Evolutionary conservation across 1,139 yeast genomes (phyloP), one percentile per base, ranked within the genome.

Genomic region (Nakaseomyces delphensis): DNA sequence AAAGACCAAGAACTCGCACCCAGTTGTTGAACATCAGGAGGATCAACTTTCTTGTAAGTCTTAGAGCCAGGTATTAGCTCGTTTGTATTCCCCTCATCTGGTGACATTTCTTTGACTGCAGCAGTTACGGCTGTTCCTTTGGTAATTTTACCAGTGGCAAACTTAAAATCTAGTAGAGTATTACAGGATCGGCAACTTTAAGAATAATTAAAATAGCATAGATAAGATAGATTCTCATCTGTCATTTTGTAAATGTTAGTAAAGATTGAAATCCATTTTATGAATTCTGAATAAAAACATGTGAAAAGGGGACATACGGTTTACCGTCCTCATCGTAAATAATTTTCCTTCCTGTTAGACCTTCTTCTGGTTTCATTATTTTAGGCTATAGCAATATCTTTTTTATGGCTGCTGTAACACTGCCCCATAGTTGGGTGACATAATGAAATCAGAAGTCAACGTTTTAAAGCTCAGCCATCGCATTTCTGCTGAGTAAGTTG

Each of bases 1-100:
- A 91, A 71, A 1, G 95, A 86, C 99, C 99, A 91, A 3, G 96
- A 79, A 0, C 95, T 76, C 43, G 79, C 70, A 0, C 99, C 99
- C 6, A 91, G 65, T 47, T 73, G 71, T 42, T 74, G 82, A 9
- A 83, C 93, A 64, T 87, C 97, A 0, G 97, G 91, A 0, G 98
- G 98, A 48, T 84, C 79, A 33, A 74, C 80, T 40, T 69, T 68
- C 3, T 68, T 51, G 41, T 68, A 66, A 20, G 56, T 46, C 40
- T 51, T 45, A 30, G 56, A 47, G 42, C 54, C 53, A 29, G 56
- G 53, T 40, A 45, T 47, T 28, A 52, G 28, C 40, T 51, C 43
- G n/a, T 50, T 47, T n/a, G 46, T 39, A 3, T 48, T 41, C 4
- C 50, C 46, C 16, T 52, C 45, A 19, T 51, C 39, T 24, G 63